Evolutionary conservation across 441 rosid genomes (phyloP).

Genomic region (Euphorbia schlechtendalii): DNA sequence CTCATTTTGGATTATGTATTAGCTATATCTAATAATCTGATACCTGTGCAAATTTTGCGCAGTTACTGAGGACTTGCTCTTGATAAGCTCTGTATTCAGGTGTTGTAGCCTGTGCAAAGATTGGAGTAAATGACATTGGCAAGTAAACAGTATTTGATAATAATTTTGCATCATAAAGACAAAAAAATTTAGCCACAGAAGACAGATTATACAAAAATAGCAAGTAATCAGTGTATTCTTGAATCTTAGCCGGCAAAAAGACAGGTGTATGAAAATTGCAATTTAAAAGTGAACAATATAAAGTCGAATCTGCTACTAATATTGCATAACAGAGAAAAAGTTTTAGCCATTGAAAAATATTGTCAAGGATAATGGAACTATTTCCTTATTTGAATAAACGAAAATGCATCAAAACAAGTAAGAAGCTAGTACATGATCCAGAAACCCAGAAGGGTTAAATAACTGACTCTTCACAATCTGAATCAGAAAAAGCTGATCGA

Average conservation of each 20-base stretch:
- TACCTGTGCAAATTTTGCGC: constrained; percentile 80
- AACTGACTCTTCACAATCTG: not conserved
- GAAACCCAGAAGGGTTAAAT: not conserved
- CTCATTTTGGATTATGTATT: constrained; percentile 10
- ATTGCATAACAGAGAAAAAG: not conserved
- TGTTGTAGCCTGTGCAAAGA: constrained; percentile 48
- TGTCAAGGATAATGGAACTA: not conserved
- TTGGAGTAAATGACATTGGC: not conserved
- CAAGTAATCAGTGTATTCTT: not conserved
- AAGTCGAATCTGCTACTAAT: not conserved
- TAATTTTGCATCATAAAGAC: not conserved
- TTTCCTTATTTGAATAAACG: not conserved
- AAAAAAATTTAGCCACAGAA: not conserved
- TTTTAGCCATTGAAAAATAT: not conserved
- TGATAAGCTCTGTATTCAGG: constrained; percentile 91
- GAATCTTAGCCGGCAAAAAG: not conserved
- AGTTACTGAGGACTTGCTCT: constrained; percentile 84
- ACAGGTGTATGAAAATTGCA: constrained; percentile 5
- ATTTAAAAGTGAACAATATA: not conserved
- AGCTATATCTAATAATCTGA: constrained; percentile 1
- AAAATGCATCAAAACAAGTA: not conserved
- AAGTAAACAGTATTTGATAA: not conserved
- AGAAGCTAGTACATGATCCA: not conserved
- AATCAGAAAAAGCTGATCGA: not conserved
- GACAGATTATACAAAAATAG: constrained; percentile 3